phyloP scores from a whole-genome alignment of 306 rosid species.

The Crotalaria pallida region DNA sequence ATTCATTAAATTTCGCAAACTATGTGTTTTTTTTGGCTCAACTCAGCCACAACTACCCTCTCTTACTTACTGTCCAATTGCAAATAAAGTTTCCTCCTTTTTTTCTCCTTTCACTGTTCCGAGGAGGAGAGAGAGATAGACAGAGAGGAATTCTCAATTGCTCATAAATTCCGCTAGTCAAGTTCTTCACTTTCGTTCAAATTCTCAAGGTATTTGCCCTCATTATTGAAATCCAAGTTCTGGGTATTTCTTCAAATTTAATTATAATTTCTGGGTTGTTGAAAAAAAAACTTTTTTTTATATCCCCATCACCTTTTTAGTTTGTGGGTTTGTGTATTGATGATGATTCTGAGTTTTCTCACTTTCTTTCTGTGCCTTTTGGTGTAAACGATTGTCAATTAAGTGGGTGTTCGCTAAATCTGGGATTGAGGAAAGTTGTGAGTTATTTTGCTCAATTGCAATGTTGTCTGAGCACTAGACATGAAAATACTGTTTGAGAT shows the following conservation, averaged over 20 bases:
- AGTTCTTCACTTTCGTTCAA: constrained; percentile 18
- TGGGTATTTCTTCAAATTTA: constrained; percentile 13
- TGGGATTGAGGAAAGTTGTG: constrained; percentile 17
- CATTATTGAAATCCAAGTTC: constrained; percentile 15
- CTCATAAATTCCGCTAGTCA: constrained; percentile 13
- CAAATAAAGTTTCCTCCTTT: neutral
- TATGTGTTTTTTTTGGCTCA: neutral
- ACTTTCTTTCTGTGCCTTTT: neutral
- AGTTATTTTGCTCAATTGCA: constrained; percentile 5
- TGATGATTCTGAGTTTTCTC: constrained; percentile 8
- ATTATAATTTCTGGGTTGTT: constrained; percentile 14
- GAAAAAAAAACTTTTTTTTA: neutral
- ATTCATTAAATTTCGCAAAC: constrained; percentile 19
- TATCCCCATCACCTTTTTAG: too few species aligned
- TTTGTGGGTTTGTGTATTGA: constrained; percentile 8
- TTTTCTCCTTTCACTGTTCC: neutral
- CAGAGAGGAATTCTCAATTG: neutral
- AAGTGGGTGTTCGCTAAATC: constrained; percentile 12
- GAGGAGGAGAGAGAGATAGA: constrained; percentile 1
- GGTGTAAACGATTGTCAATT: constrained; percentile 2
- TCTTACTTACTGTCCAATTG: too few species aligned
- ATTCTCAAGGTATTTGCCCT: constrained; percentile 33
- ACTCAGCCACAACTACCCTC: neutral
- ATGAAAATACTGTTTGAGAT: neutral
- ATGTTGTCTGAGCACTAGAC: constrained; percentile 13